Base-by-base conservation (phyloP, 1,139 yeast species). In the Magnusiomyces ingens region DNA sequence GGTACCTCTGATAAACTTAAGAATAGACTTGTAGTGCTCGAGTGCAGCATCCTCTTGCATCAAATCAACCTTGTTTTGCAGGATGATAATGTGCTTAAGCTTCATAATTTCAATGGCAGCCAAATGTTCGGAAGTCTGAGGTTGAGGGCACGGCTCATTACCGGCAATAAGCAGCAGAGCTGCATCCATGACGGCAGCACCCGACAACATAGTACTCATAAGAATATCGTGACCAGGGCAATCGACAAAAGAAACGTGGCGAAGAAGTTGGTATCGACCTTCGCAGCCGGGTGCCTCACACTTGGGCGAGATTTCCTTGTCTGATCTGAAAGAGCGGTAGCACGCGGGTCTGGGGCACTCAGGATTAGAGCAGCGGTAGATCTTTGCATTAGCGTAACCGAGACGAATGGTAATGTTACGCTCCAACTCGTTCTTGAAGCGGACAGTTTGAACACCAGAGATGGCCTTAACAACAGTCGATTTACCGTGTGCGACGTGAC, bases 131-230 rank as follows among this genome's bases (percentile, higher is more conserved):
- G 96, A 87, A 32, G 99, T 94, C 77, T 94, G 99, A 47, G 99
- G 99, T 77, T 94, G 99, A 59, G 99, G 99, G 77, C 99, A 94
- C 56, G 95, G 83, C 79, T 94, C 99, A 71, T 94, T 94, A 72
- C 98, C 99, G 43, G 99, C 99, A 70, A 94, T 85, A 63, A 94
- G 80, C 67, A 94, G 77, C 59, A 94, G 77, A 13, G 99, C 99
- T 55, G 99, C 99, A 73, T 94, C 99, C 99, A 94, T 94, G 62
- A 94, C 99, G 15, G 99, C 99, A 44, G 99, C 99, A 71, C 99
- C 99, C 50, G 98, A 91, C 81, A 94, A 84, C 99, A 94, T 94
- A 63, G 99, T 94, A 80, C 98, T 90, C 99, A 94, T 94, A 71
- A 94, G 84, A 77, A 94, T 93, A 79, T 94, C 99, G 87, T 94